Percentiles rank a stretch among this genome's conserved stretches.
These are phyloP conservation scores for Mortierella sp. DNA, from an alignment of 371 early-diverging fungal genomes.

Conservation along the genomic window DNA sequence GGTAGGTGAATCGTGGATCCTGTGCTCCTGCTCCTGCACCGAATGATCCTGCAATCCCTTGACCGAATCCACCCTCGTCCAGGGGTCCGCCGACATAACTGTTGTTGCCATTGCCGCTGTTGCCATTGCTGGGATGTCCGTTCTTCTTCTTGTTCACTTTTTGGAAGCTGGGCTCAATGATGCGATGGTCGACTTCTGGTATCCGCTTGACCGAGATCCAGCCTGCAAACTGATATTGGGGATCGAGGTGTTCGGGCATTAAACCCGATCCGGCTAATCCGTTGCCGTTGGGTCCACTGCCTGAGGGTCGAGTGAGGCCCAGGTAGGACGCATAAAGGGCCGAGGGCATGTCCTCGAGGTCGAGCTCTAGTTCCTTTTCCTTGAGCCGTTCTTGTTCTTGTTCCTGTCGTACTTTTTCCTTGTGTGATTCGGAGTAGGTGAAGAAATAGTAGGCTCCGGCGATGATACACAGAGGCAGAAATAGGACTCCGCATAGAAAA, in stretches of 20 bases:
- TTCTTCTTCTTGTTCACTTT: slow-evolving; percentile 39
- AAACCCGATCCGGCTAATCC: slow-evolving; percentile 16
- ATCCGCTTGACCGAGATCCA: slow-evolving; percentile 55
- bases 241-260: slow-evolving; percentile 50
- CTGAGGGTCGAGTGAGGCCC: slow-evolving; percentile 16
- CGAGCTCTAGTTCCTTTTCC: slow-evolving; percentile 27
- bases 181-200: slow-evolving; percentile 54
- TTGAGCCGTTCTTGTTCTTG: slow-evolving; percentile 11
- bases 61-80: slow-evolving; percentile 11
- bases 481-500: slow-evolving; percentile 45
- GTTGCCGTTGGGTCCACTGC: slow-evolving; percentile 2
- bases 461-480: slow-evolving; percentile 33
- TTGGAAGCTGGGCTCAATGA: slow-evolving; percentile 48
- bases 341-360: slow-evolving; percentile 39
- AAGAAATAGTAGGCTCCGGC: slow-evolving; percentile 46
- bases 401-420: slow-evolving; percentile 29
- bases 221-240: slow-evolving; percentile 53
- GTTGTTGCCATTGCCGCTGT: background rate
- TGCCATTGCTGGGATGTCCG: slow-evolving; percentile 14
- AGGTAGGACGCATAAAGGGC: slow-evolving; percentile 47
- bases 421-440: slow-evolving; percentile 44
- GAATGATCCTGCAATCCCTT: slow-evolving; percentile 29
- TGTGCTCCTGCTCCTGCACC: slow-evolving; percentile 22
- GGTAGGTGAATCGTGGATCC: slow-evolving; percentile 43
- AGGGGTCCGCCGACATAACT: slow-evolving; percentile 7